These are phyloP conservation scores for Breviolum minutum DNA, from an alignment of 73 alveolate species.

Conservation along the genomic window DNA sequence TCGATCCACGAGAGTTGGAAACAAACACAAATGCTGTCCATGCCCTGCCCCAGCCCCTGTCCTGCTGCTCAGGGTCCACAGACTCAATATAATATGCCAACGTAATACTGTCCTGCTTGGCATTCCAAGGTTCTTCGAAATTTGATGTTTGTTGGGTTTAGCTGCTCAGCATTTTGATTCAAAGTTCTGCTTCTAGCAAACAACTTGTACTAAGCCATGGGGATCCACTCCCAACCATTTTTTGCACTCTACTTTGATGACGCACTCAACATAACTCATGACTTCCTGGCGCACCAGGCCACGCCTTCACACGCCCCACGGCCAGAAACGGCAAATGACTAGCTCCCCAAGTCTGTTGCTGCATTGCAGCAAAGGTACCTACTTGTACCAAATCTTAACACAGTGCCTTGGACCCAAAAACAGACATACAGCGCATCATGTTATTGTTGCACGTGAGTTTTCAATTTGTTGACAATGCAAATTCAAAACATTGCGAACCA, in stretches of 20 bases:
- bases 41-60: background rate
- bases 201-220: background rate
- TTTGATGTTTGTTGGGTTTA: background rate
- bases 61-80: slow-evolving; percentile 67
- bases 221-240: background rate
- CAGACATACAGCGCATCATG: no score
- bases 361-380: slow-evolving; percentile 43
- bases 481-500: no score
- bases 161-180: background rate
- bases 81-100: slow-evolving; percentile 66
- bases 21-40: background rate
- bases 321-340: slow-evolving; percentile 71
- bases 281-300: background rate
- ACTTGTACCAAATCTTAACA: background rate
- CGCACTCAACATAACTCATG: no score
- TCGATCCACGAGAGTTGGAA: background rate
- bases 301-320: slow-evolving; percentile 72
- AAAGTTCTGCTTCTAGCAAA: background rate
- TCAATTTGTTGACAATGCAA: no score
- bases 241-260: background rate
- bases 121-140: background rate
- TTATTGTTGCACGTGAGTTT: no score
- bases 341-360: slow-evolving; percentile 68
- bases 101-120: slow-evolving; percentile 44
- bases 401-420: background rate